A percentile compares a stretch with the other conserved stretches of the same genome.
Conservation (phyloP, 768 basidiomycete species). For the Boletus huronensis region DNA sequence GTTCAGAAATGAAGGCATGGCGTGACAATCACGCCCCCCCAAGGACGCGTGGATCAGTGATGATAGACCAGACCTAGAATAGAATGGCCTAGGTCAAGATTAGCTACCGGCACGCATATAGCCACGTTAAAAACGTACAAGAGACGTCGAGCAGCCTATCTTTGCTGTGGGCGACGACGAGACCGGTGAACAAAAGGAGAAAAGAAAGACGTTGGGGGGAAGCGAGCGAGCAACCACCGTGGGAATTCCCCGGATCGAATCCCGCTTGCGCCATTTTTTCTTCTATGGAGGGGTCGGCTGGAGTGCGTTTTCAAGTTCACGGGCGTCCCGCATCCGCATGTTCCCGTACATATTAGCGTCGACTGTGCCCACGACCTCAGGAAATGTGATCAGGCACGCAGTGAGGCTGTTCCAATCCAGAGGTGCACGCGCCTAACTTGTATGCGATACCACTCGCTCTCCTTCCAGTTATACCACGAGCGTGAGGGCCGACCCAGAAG, state of each 20-base stretch:
- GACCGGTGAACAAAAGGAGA: background rate
- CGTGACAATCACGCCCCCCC: conserved; percentile 18
- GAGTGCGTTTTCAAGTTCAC: too few relatives aligned
- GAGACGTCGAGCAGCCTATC: background rate
- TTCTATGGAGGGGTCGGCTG: too few relatives aligned
- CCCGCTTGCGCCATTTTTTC: background rate
- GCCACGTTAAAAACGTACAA: background rate
- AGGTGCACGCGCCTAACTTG: conserved; percentile 6
- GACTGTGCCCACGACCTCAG: background rate
- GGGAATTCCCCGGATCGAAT: conserved; percentile 10
- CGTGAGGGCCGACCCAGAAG: background rate
- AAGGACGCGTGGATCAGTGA: conserved; percentile 11
- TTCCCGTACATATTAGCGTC: background rate
- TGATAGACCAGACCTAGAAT: conserved; percentile 4
- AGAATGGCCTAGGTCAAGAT: conserved; percentile 3
- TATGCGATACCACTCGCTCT: conserved; percentile 2
- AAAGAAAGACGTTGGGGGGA: background rate
- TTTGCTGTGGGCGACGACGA: background rate
- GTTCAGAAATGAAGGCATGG: conserved; percentile 66
- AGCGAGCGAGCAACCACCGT: conserved; percentile 2
- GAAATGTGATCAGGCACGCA: conserved; percentile 17
- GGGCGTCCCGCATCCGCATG: too few relatives aligned
- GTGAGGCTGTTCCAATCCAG: conserved; percentile 23
- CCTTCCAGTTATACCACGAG: background rate
- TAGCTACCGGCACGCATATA: background rate